Evolutionary conservation across 73 alveolate species (phyloP), one percentile per base, ranked within the genome.

Genomic region (Durusdinium trenchii): DNA sequence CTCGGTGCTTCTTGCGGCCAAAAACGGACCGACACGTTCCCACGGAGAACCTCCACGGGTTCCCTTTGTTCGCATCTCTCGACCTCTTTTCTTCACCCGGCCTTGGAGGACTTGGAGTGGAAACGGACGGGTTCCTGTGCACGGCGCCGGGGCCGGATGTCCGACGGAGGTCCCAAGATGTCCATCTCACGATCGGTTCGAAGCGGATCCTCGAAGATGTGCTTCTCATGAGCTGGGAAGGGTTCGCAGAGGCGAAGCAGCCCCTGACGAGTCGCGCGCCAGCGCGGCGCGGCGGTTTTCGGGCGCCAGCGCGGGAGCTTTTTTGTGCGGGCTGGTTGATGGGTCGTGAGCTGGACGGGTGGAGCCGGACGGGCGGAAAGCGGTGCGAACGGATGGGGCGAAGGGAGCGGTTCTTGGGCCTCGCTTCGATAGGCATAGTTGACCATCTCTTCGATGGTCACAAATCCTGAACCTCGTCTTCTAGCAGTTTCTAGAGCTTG

Each of bases 241-340:
- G 98, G 98, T 78, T 91, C 98, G 26, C 98, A 91, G 60, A 91
- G 98, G 14, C 89, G 87, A n/a, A 91, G 98, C 90, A 91, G 76
- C 61, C 98, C 98, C 98, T 91, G 96, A 32, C 51, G 62, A 43
- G 45, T 38, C n/a, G n/a, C n/a, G n/a, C n/a, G n/a, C 71, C 14
- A 16, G 14, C 71, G 35, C 71, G 35, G 14, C 35, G 14, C 35
- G 10, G 35, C 38, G 76, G 76, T n/a, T 61, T 6, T 62, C 40
- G 30, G 76, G 35, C 76, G 40, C 6, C 18, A 32, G 3, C 35
- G 14, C 14, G 26, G 26, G 71, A 16, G 73, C 30, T 23, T 60
- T 2, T 60, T 23, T 2, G 73, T 60, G 1, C 30, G 73, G 18
- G 73, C 73, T 23, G 30, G n/a, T 23, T 23, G n/a, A 23, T 2